Base-by-base conservation (phyloP, 2,329 filamentous ascomycete genomes). In the Teratosphaeria viscida region DNA sequence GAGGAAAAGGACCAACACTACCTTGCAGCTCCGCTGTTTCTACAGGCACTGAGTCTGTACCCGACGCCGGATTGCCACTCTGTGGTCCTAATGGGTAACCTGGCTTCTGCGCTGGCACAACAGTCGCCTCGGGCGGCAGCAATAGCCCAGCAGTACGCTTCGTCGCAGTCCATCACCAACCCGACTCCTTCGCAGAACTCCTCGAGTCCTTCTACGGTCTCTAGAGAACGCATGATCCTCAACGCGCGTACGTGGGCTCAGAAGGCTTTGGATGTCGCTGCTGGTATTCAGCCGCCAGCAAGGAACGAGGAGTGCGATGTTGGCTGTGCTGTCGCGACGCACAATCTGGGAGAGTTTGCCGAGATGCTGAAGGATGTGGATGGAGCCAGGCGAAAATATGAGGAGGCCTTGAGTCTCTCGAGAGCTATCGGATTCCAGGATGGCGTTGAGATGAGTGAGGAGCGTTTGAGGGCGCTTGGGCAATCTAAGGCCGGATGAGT, bases 61-160 rank as follows among this genome's bases (percentile, higher is more conserved):
- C 80, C 84, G 2, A 75, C 76, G 1, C 78, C 77, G 27, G 82
- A 78, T 34, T 96, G 92, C 71, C 91, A 95, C 71, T 85, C 87
- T 56, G 87, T 90, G 32, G 81, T 92, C 14, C 78, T 96, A 70
- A 95, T 92, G 89, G 92, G 91, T 77, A 92, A 92, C 72, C 80
- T 92, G 61, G 83, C 89, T 7, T 85, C 83, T 39, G 85, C 84
- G 54, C 84, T 92, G 62, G 86, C 86, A 2, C 88, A 90, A 72
- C 87, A 86, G 73, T 73, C 68, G 2, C 76, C 74, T 29, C 72
- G 71, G 43, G 67, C 70, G 7, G 70, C 66, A 27, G 58, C 65
- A 27, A 63, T 71, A 59, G 65, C 66, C 35, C 65, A 70, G 63
- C 61, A 64, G 23, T 68, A 65, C 35, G 67, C 73, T 7, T 64